Evolutionary conservation across 768 basidiomycete genomes (phyloP), one percentile per base, ranked within the genome.

Genomic region (Lepiota venenata): DNA sequence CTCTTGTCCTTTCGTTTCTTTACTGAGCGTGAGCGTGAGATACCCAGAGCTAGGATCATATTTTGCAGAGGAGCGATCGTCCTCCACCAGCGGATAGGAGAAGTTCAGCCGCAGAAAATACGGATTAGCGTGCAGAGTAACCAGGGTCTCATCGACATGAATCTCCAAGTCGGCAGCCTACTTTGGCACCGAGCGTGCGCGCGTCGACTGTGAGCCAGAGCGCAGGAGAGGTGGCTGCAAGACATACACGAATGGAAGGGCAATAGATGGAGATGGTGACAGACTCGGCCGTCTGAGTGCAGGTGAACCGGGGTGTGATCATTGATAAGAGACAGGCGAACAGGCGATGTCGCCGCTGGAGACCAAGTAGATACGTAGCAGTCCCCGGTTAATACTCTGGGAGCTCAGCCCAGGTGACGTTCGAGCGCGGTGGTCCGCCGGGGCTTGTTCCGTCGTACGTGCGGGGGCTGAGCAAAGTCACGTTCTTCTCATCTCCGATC

Each of bases 161-260:
- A 91, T 85, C 66, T 93, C 91, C 29, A 85, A 81, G 59, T 93
- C 91, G 39, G 85, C 81, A 10, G 91, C 88, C 91, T 93, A 79
- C 67, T 74, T 71, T 62, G 57, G 52, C 43, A 38, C 38, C 56
- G 52, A 22, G 55, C 58, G 37, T 16, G 36, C 14, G 36, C 25
- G 37, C 60, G 54, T 50, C 48, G 54, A 44, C 51, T 41, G 55
- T 29, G 45, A 49, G 32, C 10, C 32, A 32, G 32, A 40, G 42
- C 32, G 51, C 58, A 40, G 46, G 49, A 57, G 35, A 55, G 46
- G 40, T 35, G 35, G 16, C 27, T 41, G 38, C 41, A 20, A 37
- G 38, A 62, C 83, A 64, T 74, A 86, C 84, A 59, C 88, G 82
- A 60, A 90, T 74, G 22, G 87, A 80, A 10, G 88, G 88, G 60